Base-by-base conservation (phyloP, 805 yeast species). In the Helenozyma rhizophorensis region DNA sequence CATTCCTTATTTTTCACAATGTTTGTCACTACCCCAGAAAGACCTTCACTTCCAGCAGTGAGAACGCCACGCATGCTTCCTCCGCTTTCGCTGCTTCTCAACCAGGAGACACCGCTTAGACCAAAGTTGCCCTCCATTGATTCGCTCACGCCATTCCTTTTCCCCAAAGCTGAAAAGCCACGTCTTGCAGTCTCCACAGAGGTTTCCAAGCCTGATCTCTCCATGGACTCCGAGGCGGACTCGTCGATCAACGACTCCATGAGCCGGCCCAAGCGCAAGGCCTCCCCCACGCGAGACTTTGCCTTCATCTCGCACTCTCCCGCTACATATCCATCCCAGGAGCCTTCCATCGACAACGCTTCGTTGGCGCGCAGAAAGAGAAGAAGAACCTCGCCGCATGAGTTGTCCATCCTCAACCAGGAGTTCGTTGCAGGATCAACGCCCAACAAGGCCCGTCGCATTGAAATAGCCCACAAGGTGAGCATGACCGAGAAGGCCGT, bases 401-500 rank as follows among this genome's bases (percentile, higher is more conserved):
- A 93, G 59, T 71, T 90, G 43, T 70, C 81, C 16, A 78, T 93
- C 33, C 72, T 93, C 39, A 93, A 88, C 58, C 60, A 70, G 23
- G 96, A 88, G 62, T 93, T 90, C 51, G 71, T 71, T 30, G 53
- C 64, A 30, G 88, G 95, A 39, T 68, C 78, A 27, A 86, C 95
- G 30, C 98, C 98, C 28, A 81, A 83, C 53, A 82, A 80, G 55
- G 62, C 71, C 27, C 72, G 82, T 52, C 76, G 97, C 47, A 68
- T 76, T 27, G 83, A 80, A 43, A 84, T 93, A 44, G 96, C 97
- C 4, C 58, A 65, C 19, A 75, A 69, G 43, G 94, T 93, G 25
- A 80, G 79, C 46, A 93, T 93, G 97, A 78, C 90, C n/a, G 97
- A 89, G 58, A 87, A 89, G 58, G 96, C 97, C 2, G 95, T 93